phyloP scores from a whole-genome alignment of 768 basidiomycete genomes.

The Pulveroboletus sp. region DNA sequence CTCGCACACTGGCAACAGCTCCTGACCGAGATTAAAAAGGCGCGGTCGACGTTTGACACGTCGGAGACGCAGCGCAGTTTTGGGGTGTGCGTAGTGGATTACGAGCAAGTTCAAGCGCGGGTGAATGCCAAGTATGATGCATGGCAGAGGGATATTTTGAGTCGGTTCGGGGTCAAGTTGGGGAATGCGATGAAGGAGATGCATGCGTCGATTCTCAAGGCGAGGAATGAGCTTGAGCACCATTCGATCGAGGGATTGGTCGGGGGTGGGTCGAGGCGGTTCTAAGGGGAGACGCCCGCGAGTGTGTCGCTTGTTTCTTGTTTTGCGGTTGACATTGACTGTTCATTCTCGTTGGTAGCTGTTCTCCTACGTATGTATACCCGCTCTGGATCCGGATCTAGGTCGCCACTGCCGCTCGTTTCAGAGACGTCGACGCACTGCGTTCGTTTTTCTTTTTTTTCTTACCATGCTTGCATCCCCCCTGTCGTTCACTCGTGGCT shows the following conservation, averaged over 20 bases:
- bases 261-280: slow-evolving; percentile 50
- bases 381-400: slow-evolving; percentile 16
- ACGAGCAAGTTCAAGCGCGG: slow-evolving; percentile 95
- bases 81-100: slow-evolving; percentile 92
- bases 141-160: slow-evolving; percentile 95
- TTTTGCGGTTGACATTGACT: neutral
- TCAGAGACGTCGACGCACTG: neutral
- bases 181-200: slow-evolving; percentile 97
- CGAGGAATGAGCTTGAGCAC: slow-evolving; percentile 92
- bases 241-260: slow-evolving; percentile 93
- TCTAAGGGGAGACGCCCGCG: slow-evolving; percentile 30
- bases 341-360: neutral
- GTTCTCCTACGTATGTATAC: slow-evolving; percentile 4
- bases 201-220: slow-evolving; percentile 89
- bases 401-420: slow-evolving; percentile 1
- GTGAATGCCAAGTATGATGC: slow-evolving; percentile 99
- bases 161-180: slow-evolving; percentile 88
- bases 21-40: slow-evolving; percentile 94
- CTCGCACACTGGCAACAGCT: slow-evolving; percentile 94
- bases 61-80: slow-evolving; percentile 91
- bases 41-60: slow-evolving; percentile 94
- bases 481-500: neutral
- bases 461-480: neutral
- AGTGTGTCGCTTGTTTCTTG: neutral
- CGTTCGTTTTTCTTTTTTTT: slow-evolving; percentile 4